These are phyloP conservation scores for Boeremia lycopersici DNA, from an alignment of 2,329 filamentous ascomycete genomes.

Conservation along the genomic window DNA sequence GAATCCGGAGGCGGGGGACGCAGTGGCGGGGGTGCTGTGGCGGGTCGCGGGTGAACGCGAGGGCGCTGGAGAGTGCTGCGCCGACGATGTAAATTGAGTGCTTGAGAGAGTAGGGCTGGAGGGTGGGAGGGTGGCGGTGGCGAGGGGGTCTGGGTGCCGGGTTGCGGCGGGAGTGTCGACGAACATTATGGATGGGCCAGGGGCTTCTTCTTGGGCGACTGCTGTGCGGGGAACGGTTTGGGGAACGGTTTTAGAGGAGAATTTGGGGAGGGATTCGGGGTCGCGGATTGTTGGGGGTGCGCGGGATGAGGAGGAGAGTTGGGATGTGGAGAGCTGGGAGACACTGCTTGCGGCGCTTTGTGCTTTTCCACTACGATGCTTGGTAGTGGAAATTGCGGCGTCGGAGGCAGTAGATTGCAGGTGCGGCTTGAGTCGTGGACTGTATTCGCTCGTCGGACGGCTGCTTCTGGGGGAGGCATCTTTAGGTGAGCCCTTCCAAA, in stretches of 20 bases:
- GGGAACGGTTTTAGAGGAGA: slow-evolving; percentile 75
- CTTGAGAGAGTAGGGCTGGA: slow-evolving; percentile 4
- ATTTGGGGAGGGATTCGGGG: slow-evolving; percentile 65
- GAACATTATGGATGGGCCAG: slow-evolving; percentile 78
- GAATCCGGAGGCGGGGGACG: slow-evolving; percentile 48
- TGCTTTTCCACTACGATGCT: slow-evolving; percentile 8
- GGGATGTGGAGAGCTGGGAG: slow-evolving; percentile 27
- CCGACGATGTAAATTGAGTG: slow-evolving; percentile 1
- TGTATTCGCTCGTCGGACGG: slow-evolving; percentile 24
- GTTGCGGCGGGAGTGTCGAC: slow-evolving; percentile 52
- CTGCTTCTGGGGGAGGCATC: slow-evolving; percentile 20
- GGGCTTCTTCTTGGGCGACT: slow-evolving; percentile 66
- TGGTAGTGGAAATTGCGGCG: slow-evolving; percentile 27
- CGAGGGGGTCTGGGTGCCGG: slow-evolving; percentile 29
- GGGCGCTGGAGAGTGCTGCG: slow-evolving; percentile 5
- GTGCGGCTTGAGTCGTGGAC: slow-evolving; percentile 34
- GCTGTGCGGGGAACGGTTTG: slow-evolving; percentile 74
- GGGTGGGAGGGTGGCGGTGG: slow-evolving; percentile 11
- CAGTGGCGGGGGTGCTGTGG: neutral
- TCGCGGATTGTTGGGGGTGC: slow-evolving; percentile 58
- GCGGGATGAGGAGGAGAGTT: slow-evolving; percentile 24
- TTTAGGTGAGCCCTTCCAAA: slow-evolving; percentile 31
- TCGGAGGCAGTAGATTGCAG: slow-evolving; percentile 35
- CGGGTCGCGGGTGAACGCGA: neutral
- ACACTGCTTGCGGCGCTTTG: slow-evolving; percentile 24